Evolutionary conservation across 176 grass and related monocot species (phyloP).

Genomic region (Zoysia japonica): DNA sequence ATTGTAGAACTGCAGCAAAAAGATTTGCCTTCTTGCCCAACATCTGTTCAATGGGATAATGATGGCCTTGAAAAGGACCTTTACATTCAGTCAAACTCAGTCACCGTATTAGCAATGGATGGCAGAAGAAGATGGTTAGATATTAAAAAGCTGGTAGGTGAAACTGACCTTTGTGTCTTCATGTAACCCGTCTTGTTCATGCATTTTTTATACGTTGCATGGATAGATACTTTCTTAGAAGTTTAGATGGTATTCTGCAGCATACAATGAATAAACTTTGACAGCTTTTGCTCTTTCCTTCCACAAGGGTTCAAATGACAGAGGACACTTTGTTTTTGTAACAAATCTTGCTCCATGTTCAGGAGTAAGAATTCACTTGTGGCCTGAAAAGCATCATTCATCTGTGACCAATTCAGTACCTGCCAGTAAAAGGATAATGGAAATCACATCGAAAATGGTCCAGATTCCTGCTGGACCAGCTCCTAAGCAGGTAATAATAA

Average conservation of each 20-base stretch:
- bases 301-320: slow-evolving; percentile 66
- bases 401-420: slow-evolving; percentile 46
- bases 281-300: slow-evolving; percentile 21
- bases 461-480: slow-evolving; percentile 84
- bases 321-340: slow-evolving; percentile 86
- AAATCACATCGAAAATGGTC: slow-evolving; percentile 89
- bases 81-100: slow-evolving; percentile 75
- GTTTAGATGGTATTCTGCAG: slow-evolving; percentile 13
- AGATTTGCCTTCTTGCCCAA: slow-evolving; percentile 68
- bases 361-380: slow-evolving; percentile 91
- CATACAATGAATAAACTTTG: slow-evolving; percentile 32
- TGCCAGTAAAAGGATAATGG: slow-evolving; percentile 71
- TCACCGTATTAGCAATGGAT: slow-evolving; percentile 96
- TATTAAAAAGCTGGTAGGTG: slow-evolving; percentile 85
- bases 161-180: slow-evolving; percentile 24
- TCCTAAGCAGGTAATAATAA: slow-evolving; percentile 75
- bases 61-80: slow-evolving; percentile 95
- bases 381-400: slow-evolving; percentile 69
- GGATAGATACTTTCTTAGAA: not conserved
- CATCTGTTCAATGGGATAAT: slow-evolving; percentile 66
- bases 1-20: slow-evolving; percentile 60
- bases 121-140: slow-evolving; percentile 95
- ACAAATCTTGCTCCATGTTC: slow-evolving; percentile 98
- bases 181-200: not conserved
- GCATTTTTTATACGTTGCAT: not conserved